Evolutionary conservation across 495 filamentous ascomycete genomes (phyloP), one percentile per base, ranked within the genome.

Genomic region (Sphaerosporella brunnea): DNA sequence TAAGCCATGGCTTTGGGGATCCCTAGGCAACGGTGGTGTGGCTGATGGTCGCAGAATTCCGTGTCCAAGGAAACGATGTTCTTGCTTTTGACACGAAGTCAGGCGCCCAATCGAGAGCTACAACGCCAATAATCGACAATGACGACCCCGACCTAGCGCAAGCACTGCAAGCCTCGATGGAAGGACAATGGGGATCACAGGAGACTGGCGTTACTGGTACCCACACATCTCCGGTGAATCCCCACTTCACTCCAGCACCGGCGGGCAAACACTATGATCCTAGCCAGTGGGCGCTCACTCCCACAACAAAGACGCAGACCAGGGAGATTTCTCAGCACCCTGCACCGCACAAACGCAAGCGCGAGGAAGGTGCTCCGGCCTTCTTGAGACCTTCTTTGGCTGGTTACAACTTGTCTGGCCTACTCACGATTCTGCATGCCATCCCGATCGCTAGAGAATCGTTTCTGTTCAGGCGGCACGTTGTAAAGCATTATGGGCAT

Each of bases 401-500:
- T 13, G 62, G 64, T 21, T 69, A 78, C 39, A 74, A 75, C 51
- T 62, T 93, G 10, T 76, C 80, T 20, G 74, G 71, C 0, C 62
- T 88, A 1, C 50, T 95, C 28, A 84, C 80, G 9, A 86, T 92
- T 36, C 67, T 83, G n/a, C 81, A 88, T 56, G 68, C 77, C 35
- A 88, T 95, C 47, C 87, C 87, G n/a, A 65, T 78, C 32, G 78
- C 77, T 11, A 72, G 85, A 39, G 82, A 90, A 53, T 71, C 77
- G 5, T 68, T 95, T 24, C 66, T 94, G 11, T 18, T 62, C 69
- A 30, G 59, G 67, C 30, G 2, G 51, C 55, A 65, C 28, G 47
- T 63, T 24, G 66, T 76, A 9, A 63, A 66, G 2, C 71, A 78
- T 44, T 92, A 90, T 52, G 80, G 79, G 1, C 64, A 72, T 47